Conservation (phyloP, 2,329 filamentous ascomycete species). For the Ceratocystis harringtonii region DNA sequence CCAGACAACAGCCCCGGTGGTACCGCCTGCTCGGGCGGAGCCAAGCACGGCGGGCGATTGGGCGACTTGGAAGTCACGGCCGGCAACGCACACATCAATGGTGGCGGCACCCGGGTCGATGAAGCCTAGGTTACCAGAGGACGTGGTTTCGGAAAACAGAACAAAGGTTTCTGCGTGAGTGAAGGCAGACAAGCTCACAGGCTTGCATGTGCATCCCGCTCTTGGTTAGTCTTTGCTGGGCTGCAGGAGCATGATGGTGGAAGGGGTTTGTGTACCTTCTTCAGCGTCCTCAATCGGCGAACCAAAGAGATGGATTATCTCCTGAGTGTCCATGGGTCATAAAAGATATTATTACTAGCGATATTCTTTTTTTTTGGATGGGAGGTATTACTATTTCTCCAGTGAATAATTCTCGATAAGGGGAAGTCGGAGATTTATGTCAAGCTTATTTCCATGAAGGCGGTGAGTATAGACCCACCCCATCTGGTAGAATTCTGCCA, state of each 20-base stretch:
- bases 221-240: neutral
- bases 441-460: neutral
- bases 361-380: neutral
- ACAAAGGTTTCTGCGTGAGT: conserved; percentile 62
- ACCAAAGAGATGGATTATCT: conserved; percentile 14
- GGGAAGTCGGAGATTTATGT: neutral
- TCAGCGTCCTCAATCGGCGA: conserved; percentile 34
- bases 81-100: conserved; percentile 53
- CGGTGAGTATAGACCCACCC: neutral
- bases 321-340: conserved; percentile 7
- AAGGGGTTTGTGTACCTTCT: conserved; percentile 27
- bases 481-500: neutral
- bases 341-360: neutral
- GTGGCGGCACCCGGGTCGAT: conserved; percentile 53
- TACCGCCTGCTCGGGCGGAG: conserved; percentile 52
- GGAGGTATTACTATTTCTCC: neutral
- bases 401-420: neutral
- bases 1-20: conserved; percentile 62
- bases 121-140: conserved; percentile 70
- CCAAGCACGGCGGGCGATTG: conserved; percentile 74
- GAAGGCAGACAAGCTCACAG: neutral
- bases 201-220: neutral
- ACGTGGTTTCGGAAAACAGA: conserved; percentile 62
- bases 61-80: conserved; percentile 56
- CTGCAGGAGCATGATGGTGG: conserved; percentile 9